phyloP scores from a whole-genome alignment of 1,139 yeast genomes.

The Geotrichum aggregatum region DNA sequence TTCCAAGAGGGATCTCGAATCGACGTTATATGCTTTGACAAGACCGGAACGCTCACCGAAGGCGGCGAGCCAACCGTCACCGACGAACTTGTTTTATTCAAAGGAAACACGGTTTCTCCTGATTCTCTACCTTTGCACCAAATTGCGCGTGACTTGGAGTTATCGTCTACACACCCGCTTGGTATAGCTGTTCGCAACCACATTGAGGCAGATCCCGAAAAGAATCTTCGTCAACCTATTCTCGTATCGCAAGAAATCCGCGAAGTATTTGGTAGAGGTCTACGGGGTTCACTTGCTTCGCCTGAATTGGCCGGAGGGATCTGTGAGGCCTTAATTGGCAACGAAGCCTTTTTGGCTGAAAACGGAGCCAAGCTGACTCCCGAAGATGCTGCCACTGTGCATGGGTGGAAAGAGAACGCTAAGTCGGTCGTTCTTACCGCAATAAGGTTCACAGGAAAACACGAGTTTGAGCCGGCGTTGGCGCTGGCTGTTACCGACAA shows the following conservation, averaged over 20 bases:
- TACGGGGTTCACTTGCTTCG: constrained; percentile 44
- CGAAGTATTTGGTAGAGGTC: constrained; percentile 58
- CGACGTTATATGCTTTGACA: constrained; percentile 68
- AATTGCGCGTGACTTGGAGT: constrained; percentile 56
- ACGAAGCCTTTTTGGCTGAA: constrained; percentile 54
- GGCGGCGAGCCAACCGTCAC: constrained; percentile 59
- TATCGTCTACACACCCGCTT: constrained; percentile 66
- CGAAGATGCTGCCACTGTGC: constrained; percentile 35
- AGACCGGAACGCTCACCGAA: constrained; percentile 70
- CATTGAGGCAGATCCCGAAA: constrained; percentile 32
- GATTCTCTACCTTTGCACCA: constrained; percentile 38
- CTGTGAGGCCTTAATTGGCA: constrained; percentile 54
- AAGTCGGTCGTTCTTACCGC: constrained; percentile 62
- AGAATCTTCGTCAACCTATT: constrained; percentile 28
- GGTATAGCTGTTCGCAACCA: constrained; percentile 55
- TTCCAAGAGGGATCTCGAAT: constrained; percentile 70
- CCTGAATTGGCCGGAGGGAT: constrained; percentile 14
- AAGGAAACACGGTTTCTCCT: constrained; percentile 13
- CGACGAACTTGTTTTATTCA: constrained; percentile 40
- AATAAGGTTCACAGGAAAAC: constrained; percentile 37
- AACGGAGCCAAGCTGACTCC: constrained; percentile 39
- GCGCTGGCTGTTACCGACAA: constrained; percentile 62
- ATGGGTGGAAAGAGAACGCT: constrained; percentile 58
- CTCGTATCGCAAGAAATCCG: constrained; percentile 47
- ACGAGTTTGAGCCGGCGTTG: constrained; percentile 43